Evolutionary conservation across 192 early-diverging fungal species (phyloP), one percentile per base, ranked within the genome.

Genomic region (Coemansia sp.): DNA sequence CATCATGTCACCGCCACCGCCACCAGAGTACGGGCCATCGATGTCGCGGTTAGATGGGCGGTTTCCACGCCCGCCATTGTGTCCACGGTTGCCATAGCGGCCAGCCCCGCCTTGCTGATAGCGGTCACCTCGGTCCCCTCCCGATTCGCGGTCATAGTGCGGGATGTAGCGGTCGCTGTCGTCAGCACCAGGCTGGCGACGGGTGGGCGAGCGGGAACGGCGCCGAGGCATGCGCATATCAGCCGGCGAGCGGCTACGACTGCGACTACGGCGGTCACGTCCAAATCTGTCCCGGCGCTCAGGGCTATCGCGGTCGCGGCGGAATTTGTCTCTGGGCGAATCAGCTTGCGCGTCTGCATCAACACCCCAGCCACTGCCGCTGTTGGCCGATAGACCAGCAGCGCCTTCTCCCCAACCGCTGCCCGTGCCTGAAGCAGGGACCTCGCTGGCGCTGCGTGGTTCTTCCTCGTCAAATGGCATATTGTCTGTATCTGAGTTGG

Each of bases 91-190:
- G 46, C 38, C 60, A 15, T 77, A 66, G 39, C 75, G 76, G 31
- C 70, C 70, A 52, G 72, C 65, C 40, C 47, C 66, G 44, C 79
- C 72, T 36, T 68, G 71, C 52, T 79, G 75, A 31, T 83, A 78
- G 44, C 80, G 79, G 60, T 86, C 85, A 47, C 55, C 55, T 31
- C 55, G 24, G 15, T 57, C 55, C 13, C 84, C 83, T 44, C 65
- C 76, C 24, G 80, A 70, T 40, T 95, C 93, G 40, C 92, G 88
- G 12, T 91, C 91, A 68, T 95, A 95, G 61, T 94, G 91, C n/a
- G 93, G 93, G 63, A 93, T 88, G 73, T 95, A 95, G 47, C 87
- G 88, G 62, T 95, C 93, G 31, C 89, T 87, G 1, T 90, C 89
- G 20, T 89, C 87, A 2, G 57, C 36, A 20, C 78, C 80, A 5